Base-by-base conservation (phyloP, 2,329 filamentous ascomycete species). In the Metarhizium anisopliae region DNA sequence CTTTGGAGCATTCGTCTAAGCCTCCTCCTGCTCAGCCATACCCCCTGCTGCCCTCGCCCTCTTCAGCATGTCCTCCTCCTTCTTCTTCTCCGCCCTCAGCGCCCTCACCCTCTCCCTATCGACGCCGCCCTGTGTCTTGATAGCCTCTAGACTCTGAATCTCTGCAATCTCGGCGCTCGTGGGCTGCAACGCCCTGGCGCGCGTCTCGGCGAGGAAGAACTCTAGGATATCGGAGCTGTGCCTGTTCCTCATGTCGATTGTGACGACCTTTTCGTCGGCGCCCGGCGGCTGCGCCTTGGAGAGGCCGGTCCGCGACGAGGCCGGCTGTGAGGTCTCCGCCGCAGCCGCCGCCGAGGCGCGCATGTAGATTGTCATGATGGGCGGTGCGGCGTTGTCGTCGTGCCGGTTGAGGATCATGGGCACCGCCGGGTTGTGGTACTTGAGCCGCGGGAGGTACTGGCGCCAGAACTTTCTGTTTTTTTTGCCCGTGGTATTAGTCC, bases 361-460 rank as follows among this genome's bases (percentile, higher is more conserved):
- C 63, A 86, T 81, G 72, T 86, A 86, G 63, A 92, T 76, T 58
- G 81, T 84, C 72, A 91, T 76, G 50, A 75, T 77, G 14, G 87
- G 82, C 6, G 80, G 74, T 25, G 76, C 76, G 4, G 75, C 69
- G 62, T 83, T 77, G 49, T 85, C 73, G 42, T 69, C 64, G 60
- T 81, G 85, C 57, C 89, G 87, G 70, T 87, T 86, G 64, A 96
- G 83, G 57, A 89, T 85, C 81, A 97, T 95, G 47, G 87, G 83
- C 50, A 96, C 72, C 13, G 84, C 75, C 0, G 94, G 94, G 70
- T 99, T 99, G 79, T 95, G 87, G 76, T 86, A 99, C 79, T 99
- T 96, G 62, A 99, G 78, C 56, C 90, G 84, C 25, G 90, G 89
- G 51, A 97, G 84, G 68, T 85, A 87, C 58, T 85, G 77, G 60